Evolutionary conservation across 148 eudicot species (phyloP), one percentile per base, ranked within the genome.

Genomic region (Camellia granthamiana): DNA sequence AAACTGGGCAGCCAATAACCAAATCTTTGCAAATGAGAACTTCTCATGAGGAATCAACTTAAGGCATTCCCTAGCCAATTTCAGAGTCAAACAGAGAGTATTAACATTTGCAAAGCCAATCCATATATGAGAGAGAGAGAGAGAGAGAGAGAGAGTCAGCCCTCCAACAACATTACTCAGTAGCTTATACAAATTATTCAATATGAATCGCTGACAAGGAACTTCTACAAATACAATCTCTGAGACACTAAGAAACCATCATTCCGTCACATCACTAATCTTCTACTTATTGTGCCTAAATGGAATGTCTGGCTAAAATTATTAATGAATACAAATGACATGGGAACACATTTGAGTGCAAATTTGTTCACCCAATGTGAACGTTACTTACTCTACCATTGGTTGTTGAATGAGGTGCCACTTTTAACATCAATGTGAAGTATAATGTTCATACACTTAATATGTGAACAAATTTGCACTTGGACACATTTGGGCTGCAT

Each of bases 1-100:
- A 84, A 95, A 95, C 78, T 92, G 99, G 21, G 99, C 97, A 70
- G 97, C 92, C 90, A 92, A 69, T 76, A 95, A 87, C 99, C 99
- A 95, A 70, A 95, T 85, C 83, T 95, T 95, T 47, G 99, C 97
- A 81, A 95, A 93, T 16, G 99, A 95, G 83, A 95, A 92, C 77
- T 95, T 92, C 19, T 83, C 81, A 81, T 90, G 93, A 8, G 93
- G 93, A 83, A 90, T 88, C 72, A 80, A 60, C 73, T 83, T 83
- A 5, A 88, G 86, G 71, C 89, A 90, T 75, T 85, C 92, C 86
- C 98, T 94, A 87, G 38, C 13, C 76, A 87, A 75, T 41, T 18
- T 12, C 38, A 60, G 60, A 74, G 60, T 16, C 65, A 47, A 56
- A 72, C 11, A 84, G 79, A 71, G 55, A 49, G 56, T 58, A 68